phyloP scores from a whole-genome alignment of 2,329 filamentous ascomycete species.

The Aspergillus sp. region DNA sequence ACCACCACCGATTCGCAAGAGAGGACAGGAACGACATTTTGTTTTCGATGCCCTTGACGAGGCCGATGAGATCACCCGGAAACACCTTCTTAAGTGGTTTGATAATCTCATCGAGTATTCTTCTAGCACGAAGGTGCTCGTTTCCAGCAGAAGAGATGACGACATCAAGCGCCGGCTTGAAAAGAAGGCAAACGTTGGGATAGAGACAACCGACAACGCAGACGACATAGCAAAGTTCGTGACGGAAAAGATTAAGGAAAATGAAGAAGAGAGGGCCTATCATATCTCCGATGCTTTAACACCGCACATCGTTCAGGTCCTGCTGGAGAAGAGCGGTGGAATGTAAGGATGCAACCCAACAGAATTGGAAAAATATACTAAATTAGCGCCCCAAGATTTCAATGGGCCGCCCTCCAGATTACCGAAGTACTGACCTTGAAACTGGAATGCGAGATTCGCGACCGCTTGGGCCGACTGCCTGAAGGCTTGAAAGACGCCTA shows the following conservation, averaged over 20 bases:
- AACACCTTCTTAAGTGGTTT: not conserved
- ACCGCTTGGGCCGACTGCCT: not conserved
- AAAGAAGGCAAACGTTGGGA: slow-evolving; percentile 5
- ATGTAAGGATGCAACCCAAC: not conserved
- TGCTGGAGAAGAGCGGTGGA: not conserved
- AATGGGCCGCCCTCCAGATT: not conserved
- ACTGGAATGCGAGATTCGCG: not conserved
- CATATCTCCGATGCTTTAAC: not conserved
- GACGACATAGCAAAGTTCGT: slow-evolving; percentile 15
- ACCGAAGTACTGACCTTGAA: not conserved
- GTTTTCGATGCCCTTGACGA: not conserved
- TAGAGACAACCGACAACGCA: slow-evolving; percentile 18
- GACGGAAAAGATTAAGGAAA: not conserved
- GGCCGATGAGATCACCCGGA: not conserved
- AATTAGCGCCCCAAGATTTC: too few species aligned
- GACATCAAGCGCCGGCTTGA: slow-evolving; percentile 5
- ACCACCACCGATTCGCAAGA: too few species aligned
- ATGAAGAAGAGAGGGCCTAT: not conserved
- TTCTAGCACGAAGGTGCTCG: slow-evolving; percentile 7
- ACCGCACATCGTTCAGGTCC: not conserved
- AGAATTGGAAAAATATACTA: too few species aligned
- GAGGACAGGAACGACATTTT: too few species aligned
- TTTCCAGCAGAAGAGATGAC: slow-evolving; percentile 7
- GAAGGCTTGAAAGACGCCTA: not conserved
- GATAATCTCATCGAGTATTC: not conserved